phyloP scores from a whole-genome alignment of 139 green algal species.

The Chlorella sp. region DNA sequence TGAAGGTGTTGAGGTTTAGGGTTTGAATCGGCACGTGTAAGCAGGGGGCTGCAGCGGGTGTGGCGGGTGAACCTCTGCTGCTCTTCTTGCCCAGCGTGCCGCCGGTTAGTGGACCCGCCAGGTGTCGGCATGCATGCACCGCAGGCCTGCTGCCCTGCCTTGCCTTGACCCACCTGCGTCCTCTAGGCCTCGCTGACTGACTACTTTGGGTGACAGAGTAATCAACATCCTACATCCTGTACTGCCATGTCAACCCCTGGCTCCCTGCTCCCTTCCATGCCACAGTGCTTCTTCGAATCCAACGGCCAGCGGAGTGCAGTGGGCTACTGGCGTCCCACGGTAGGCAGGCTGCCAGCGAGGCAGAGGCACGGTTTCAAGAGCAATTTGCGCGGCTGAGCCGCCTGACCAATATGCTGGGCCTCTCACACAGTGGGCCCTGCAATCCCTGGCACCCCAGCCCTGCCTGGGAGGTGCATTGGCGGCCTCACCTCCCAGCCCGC shows the following conservation, averaged over 20 bases:
- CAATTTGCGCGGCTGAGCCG: no score
- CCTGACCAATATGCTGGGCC: no score
- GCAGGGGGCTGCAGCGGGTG: not conserved
- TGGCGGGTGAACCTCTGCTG: no score
- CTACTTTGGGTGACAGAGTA: no score
- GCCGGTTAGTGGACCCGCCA: not conserved
- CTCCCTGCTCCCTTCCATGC: not conserved
- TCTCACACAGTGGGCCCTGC: no score
- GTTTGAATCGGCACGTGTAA: not conserved
- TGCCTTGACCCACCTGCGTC: not conserved
- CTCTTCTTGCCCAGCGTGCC: not conserved
- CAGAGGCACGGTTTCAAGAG: not conserved
- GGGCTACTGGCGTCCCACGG: not conserved
- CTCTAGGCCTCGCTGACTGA: not conserved
- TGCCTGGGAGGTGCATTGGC: not conserved
- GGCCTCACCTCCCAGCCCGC: no score
- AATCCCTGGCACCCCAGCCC: no score
- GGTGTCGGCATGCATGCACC: no score
- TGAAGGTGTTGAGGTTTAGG: not conserved
- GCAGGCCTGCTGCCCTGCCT: not conserved
- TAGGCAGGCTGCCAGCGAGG: not conserved
- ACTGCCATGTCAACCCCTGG: no score
- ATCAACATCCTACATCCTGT: no score
- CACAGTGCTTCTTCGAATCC: slow-evolving; percentile 11
- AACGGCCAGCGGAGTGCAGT: not conserved